Evolutionary conservation across 805 yeast genomes (phyloP), one percentile per base, ranked within the genome.

Genomic region (Yamadazyma olivae): DNA sequence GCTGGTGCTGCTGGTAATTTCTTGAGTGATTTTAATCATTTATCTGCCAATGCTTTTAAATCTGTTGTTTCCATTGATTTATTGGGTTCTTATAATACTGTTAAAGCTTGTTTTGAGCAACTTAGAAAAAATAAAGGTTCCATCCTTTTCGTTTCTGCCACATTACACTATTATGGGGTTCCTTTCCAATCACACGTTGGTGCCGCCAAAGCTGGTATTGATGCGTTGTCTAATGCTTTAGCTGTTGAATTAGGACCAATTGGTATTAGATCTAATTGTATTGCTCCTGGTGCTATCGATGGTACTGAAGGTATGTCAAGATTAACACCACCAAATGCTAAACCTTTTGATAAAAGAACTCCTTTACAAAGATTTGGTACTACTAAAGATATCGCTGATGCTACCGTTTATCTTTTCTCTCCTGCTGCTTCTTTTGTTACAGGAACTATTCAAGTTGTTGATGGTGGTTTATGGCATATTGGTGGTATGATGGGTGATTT

Each of bases 1-100:
- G 90, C 93, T 29, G 97, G 97, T 8, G 97, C 98, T 2, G 97
- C 97, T 3, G 97, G 98, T 6, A 91, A 91, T 66, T 90, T 91
- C 56, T 57, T 91, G 36, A 64, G 87, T 22, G 93, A 87, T 57
- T 78, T 89, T 61, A 79, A 81, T 51, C 81, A 79, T 49, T 65
- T 90, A 45, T 81, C 91, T 2, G 54, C 91, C 15, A 88, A 89
- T 54, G 97, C 95, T 5, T 90, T 90, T 71, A 84, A 84, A 59
- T 71, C 95, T 0, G 97, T 90, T 17, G 70, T 90, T 16, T 83
- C 81, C 26, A 91, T 90, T 46, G 98, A 91, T 59, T 67, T 91
- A 32, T 59, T 90, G 30, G 98, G 98, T 9, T 81, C 95, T 14
- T 90, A 73, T 67, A 90, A 91, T 59, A 87, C 96, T 1, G 85